Conservation (phyloP, 129 eudicot species). For the Lactuca saligna region DNA sequence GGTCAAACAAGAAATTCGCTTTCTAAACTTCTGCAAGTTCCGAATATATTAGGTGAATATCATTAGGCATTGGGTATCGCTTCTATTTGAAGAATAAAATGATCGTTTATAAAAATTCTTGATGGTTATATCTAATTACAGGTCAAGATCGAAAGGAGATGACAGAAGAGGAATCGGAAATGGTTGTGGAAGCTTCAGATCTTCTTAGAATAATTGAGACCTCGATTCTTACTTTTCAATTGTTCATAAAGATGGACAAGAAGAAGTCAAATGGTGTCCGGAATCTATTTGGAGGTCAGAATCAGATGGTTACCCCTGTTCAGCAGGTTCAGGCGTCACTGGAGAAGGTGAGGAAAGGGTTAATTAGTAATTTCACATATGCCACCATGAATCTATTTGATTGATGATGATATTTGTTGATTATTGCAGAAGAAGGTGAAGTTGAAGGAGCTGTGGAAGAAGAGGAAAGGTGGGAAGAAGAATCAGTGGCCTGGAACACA, state of each 20-base stretch:
- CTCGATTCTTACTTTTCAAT: slow-evolving; percentile 72
- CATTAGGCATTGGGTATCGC: not conserved
- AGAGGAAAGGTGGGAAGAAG: slow-evolving; percentile 72
- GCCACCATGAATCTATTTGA: too few species aligned
- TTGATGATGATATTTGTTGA: not conserved
- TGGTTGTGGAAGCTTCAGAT: slow-evolving; percentile 59
- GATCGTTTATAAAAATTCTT: not conserved
- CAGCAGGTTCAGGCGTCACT: slow-evolving; percentile 80
- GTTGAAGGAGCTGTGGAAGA: slow-evolving; percentile 79
- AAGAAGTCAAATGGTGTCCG: slow-evolving; percentile 60
- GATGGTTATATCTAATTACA: slow-evolving; percentile 7
- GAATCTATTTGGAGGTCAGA: slow-evolving; percentile 72
- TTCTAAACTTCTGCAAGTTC: slow-evolving; percentile 86
- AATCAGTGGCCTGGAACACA: slow-evolving; percentile 67
- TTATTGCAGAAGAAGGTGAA: slow-evolving; percentile 66
- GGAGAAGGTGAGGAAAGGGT: slow-evolving; percentile 57
- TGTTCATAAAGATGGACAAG: slow-evolving; percentile 81
- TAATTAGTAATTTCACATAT: not conserved
- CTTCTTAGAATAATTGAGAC: slow-evolving; percentile 59
- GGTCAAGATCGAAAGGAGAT: slow-evolving; percentile 50
- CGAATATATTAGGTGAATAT: slow-evolving; percentile 67
- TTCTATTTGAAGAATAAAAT: not conserved
- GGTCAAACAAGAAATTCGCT: slow-evolving; percentile 65
- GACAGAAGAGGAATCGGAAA: slow-evolving; percentile 57
- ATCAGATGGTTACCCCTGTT: slow-evolving; percentile 69